Percentiles rank a stretch among this genome's conserved stretches.
Evolutionary conservation across 345 rosid species (phyloP).

Genomic region (Mallotus nudiflorus): DNA sequence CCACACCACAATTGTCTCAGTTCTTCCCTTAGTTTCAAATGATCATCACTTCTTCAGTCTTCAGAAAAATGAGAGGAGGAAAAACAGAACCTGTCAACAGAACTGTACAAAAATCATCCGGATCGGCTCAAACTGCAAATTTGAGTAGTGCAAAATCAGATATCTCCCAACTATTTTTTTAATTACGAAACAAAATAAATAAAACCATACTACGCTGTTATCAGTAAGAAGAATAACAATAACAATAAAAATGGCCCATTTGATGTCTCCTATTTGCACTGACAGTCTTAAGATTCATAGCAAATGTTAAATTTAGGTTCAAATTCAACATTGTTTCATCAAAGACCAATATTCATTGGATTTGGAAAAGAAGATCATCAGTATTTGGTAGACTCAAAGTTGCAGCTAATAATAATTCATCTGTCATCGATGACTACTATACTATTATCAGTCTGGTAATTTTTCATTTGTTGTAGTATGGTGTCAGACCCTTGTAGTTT

Average conservation of each 20-base stretch:
- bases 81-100: too few relatives aligned
- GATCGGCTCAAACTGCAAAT: too few relatives aligned
- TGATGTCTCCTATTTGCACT: conserved; percentile 69
- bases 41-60: too few relatives aligned
- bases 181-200: background rate
- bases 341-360: conserved; percentile 33
- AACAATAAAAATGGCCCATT: conserved; percentile 58
- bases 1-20: too few relatives aligned
- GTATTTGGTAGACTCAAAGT: conserved; percentile 46
- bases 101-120: too few relatives aligned
- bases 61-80: too few relatives aligned
- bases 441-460: conserved; percentile 84
- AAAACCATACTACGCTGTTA: background rate
- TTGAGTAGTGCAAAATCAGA: too few relatives aligned
- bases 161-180: background rate
- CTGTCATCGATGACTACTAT: conserved; percentile 77
- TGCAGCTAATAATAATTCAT: conserved; percentile 47
- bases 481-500: too few relatives aligned
- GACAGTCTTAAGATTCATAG: conserved; percentile 61
- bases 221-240: background rate
- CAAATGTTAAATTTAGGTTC: conserved; percentile 37
- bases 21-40: too few relatives aligned
- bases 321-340: conserved; percentile 23
- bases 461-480: too few relatives aligned
- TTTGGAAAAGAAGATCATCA: conserved; percentile 31